These are phyloP conservation scores for Avena eriantha DNA, from an alignment of 176 grass and related monocot species.

Conservation along the genomic window DNA sequence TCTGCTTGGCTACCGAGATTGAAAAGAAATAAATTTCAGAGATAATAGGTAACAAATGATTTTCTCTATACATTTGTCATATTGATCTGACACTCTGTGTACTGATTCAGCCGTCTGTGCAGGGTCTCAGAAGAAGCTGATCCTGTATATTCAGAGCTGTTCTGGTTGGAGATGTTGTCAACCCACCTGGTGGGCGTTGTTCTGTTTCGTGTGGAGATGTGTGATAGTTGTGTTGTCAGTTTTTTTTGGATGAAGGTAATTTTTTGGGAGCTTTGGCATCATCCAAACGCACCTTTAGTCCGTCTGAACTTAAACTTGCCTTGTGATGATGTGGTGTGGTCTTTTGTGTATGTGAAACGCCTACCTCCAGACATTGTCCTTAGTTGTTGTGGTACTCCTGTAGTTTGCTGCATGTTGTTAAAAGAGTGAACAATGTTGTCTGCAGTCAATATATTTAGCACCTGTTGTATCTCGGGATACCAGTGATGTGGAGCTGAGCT, in stretches of 20 bases:
- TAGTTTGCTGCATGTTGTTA: background rate
- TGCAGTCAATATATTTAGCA: background rate
- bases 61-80: background rate
- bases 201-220: slow-evolving; percentile 16
- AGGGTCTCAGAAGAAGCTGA: slow-evolving; percentile 5
- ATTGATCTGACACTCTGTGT: background rate
- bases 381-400: background rate
- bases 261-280: background rate
- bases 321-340: slow-evolving; percentile 21
- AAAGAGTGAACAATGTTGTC: background rate
- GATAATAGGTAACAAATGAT: slow-evolving; percentile 24
- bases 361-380: background rate
- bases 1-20: slow-evolving; percentile 1
- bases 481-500: background rate
- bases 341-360: slow-evolving; percentile 1
- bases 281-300: background rate
- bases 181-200: background rate
- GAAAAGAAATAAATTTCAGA: background rate
- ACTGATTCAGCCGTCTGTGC: slow-evolving; percentile 23
- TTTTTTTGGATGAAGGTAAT: background rate
- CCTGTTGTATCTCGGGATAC: background rate
- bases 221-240: background rate
- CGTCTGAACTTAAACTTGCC: background rate
- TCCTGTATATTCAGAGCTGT: background rate
- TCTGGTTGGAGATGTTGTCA: slow-evolving; percentile 5